These are phyloP conservation scores for Fulvia fulva DNA, from an alignment of 2,329 filamentous ascomycete genomes.

Conservation along the genomic window DNA sequence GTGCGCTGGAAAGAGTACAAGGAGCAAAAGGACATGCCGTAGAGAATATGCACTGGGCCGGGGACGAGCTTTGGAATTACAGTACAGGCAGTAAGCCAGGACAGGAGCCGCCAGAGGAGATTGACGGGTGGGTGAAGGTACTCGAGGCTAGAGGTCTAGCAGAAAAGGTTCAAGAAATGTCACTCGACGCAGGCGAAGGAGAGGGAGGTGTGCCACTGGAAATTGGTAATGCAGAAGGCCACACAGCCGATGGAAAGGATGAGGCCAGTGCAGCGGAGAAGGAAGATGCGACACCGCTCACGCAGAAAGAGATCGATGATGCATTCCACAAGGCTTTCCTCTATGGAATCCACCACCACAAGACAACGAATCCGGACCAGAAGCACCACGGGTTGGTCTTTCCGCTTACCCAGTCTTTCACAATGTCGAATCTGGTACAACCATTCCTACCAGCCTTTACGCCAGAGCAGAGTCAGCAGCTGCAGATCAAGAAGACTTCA, in stretches of 20 bases:
- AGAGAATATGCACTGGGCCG: constrained; percentile 62
- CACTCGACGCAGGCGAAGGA: constrained; percentile 41
- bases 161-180: constrained; percentile 41
- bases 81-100: constrained; percentile 53
- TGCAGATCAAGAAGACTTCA: constrained; percentile 66
- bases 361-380: constrained; percentile 50
- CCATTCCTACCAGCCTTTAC: constrained; percentile 61
- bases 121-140: constrained; percentile 49
- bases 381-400: constrained; percentile 56
- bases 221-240: constrained; percentile 26
- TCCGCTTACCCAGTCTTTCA: constrained; percentile 59
- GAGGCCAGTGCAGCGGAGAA: constrained; percentile 17
- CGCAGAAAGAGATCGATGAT: constrained; percentile 62
- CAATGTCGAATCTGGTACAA: constrained; percentile 62
- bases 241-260: constrained; percentile 5
- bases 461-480: constrained; percentile 51
- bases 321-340: constrained; percentile 63
- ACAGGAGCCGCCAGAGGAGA: constrained; percentile 48
- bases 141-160: constrained; percentile 35
- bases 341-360: constrained; percentile 59
- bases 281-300: constrained; percentile 38
- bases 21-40: constrained; percentile 63
- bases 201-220: constrained; percentile 46
- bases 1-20: constrained; percentile 51
- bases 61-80: constrained; percentile 67